Conservation (phyloP, 805 yeast species). For the Kurtzmaniella fragi region DNA sequence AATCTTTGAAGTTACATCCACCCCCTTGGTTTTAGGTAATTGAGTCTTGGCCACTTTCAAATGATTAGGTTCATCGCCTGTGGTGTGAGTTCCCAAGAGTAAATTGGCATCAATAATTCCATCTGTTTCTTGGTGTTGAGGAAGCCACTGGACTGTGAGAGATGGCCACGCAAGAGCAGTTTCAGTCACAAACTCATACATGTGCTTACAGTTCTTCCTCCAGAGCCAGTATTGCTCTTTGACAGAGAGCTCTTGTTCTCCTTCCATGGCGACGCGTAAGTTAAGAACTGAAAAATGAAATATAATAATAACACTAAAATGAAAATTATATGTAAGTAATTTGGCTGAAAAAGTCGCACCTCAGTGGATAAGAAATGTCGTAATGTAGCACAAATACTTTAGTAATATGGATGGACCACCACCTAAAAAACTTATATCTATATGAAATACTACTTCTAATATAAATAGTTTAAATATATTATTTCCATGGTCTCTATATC, state of each 20-base stretch:
- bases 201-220: slow-evolving; percentile 74
- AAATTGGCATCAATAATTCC: slow-evolving; percentile 44
- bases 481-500: too few relatives aligned
- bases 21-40: slow-evolving; percentile 33
- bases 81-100: slow-evolving; percentile 68
- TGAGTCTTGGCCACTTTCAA: slow-evolving; percentile 61
- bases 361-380: too few relatives aligned
- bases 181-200: slow-evolving; percentile 81
- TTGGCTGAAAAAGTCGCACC: too few relatives aligned
- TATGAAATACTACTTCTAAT: too few relatives aligned
- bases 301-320: too few relatives aligned
- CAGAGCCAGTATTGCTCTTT: slow-evolving; percentile 71
- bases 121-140: slow-evolving; percentile 26
- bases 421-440: too few relatives aligned
- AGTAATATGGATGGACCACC: too few relatives aligned
- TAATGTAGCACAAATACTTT: too few relatives aligned
- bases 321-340: too few relatives aligned
- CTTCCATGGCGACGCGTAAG: slow-evolving; percentile 2
- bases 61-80: slow-evolving; percentile 62
- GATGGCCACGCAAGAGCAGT: slow-evolving; percentile 83
- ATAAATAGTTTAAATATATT: too few relatives aligned
- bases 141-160: slow-evolving; percentile 73
- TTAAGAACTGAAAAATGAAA: too few relatives aligned
- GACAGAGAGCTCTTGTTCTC: slow-evolving; percentile 38
- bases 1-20: slow-evolving; percentile 38